These are phyloP conservation scores for Hysterium pulicare DNA, from an alignment of 2,329 filamentous ascomycete genomes.

Conservation along the genomic window DNA sequence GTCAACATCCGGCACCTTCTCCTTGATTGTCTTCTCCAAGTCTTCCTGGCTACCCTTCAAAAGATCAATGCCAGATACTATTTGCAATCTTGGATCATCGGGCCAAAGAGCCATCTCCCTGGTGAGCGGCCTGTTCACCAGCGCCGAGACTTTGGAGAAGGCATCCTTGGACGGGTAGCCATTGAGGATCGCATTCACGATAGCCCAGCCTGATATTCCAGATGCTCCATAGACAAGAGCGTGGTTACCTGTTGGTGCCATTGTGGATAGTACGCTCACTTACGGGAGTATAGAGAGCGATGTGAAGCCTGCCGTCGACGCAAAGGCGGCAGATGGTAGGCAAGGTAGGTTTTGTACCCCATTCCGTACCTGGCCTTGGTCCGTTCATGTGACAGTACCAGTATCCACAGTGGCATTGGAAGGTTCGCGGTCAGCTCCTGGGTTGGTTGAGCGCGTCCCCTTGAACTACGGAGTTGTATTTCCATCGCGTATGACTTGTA, in stretches of 20 bases:
- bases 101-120: constrained; percentile 37
- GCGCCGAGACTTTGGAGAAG: constrained; percentile 46
- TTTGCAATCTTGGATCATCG: constrained; percentile 30
- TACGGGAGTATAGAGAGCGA: constrained; percentile 1
- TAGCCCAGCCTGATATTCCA: constrained; percentile 51
- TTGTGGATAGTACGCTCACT: background rate
- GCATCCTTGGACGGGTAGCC: constrained; percentile 44
- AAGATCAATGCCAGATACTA: constrained; percentile 41
- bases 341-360: no score
- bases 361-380: no score
- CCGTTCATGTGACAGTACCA: no score
- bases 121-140: constrained; percentile 46
- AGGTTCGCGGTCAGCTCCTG: constrained; percentile 2
- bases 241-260: constrained; percentile 23
- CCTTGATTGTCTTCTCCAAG: constrained; percentile 31
- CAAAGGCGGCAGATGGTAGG: no score
- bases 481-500: constrained; percentile 17
- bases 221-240: constrained; percentile 43
- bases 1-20: constrained; percentile 33
- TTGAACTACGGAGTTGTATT: constrained; percentile 23
- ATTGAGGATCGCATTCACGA: constrained; percentile 47
- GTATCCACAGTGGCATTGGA: no score
- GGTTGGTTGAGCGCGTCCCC: constrained; percentile 1
- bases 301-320: background rate
- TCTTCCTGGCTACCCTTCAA: constrained; percentile 33